Conservation (phyloP, 2,329 filamentous ascomycete species). For the Penicillium sp. region DNA sequence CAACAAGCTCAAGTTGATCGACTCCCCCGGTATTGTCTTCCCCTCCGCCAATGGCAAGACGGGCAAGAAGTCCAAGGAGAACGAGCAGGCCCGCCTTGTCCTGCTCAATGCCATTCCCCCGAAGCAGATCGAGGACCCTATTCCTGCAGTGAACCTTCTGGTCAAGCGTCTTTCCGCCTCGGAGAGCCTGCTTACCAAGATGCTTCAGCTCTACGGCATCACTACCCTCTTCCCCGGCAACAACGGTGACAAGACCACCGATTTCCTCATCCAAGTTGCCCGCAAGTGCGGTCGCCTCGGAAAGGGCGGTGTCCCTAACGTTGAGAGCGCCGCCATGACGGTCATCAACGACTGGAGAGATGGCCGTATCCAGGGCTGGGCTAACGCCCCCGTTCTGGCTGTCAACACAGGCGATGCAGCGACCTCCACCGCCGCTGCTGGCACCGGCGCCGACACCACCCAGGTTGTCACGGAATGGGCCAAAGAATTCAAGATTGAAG, state of each 20-base stretch:
- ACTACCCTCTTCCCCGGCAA: conserved; percentile 67
- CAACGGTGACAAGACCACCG: conserved; percentile 74
- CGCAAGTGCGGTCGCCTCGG: conserved; percentile 87
- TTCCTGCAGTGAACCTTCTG: conserved; percentile 83
- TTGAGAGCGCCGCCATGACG: conserved; percentile 82
- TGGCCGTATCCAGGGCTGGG: conserved; percentile 90
- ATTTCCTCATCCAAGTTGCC: conserved; percentile 93
- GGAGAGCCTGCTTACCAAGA: conserved; percentile 70
- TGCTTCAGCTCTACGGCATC: conserved; percentile 80
- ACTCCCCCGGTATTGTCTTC: conserved; percentile 94
- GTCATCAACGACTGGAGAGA: conserved; percentile 97
- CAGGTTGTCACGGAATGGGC: conserved; percentile 91
- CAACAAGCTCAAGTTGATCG: conserved; percentile 87
- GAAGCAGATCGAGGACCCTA: conserved; percentile 88
- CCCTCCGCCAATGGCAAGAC: conserved; percentile 56
- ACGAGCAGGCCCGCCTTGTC: conserved; percentile 76
- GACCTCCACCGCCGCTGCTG: conserved; percentile 36
- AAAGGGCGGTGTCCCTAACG: conserved; percentile 84
- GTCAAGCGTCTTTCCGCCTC: conserved; percentile 74
- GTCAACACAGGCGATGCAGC: conserved; percentile 43
- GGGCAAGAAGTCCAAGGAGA: conserved; percentile 59
- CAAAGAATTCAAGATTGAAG: conserved; percentile 91
- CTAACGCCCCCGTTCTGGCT: conserved; percentile 68
- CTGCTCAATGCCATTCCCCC: conserved; percentile 89
- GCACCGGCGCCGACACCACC: conserved; percentile 64